Conservation (phyloP, 805 yeast genomes). For the Jamesozyma piceae region DNA sequence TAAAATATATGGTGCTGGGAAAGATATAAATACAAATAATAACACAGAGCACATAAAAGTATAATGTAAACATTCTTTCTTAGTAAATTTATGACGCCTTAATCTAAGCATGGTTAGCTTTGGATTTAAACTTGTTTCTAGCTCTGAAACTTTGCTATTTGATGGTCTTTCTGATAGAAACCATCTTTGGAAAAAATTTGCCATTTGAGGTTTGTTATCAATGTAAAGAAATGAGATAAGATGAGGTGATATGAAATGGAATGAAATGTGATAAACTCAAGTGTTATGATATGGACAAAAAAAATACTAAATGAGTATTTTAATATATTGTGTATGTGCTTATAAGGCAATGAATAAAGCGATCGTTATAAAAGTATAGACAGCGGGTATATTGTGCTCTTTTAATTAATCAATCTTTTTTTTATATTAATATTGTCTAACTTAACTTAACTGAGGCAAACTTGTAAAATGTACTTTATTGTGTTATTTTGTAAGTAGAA, state of each 20-base stretch:
- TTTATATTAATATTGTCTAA: too few relatives aligned
- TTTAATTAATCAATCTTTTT: too few relatives aligned
- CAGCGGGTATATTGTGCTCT: too few relatives aligned
- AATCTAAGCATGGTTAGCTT: conserved; percentile 34
- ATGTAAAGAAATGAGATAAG: too few relatives aligned
- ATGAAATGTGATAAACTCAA: too few relatives aligned
- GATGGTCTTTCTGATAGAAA: conserved; percentile 48
- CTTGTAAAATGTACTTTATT: too few relatives aligned
- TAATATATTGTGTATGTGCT: background rate
- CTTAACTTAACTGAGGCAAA: too few relatives aligned
- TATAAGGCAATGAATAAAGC: too few relatives aligned
- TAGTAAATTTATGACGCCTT: conserved; percentile 35
- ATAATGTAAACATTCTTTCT: conserved; percentile 45
- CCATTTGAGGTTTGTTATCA: conserved; percentile 9
- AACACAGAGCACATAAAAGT: conserved; percentile 43
- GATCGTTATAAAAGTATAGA: too few relatives aligned
- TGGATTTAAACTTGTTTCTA: conserved; percentile 42
- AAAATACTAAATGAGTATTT: background rate
- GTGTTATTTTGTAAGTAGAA: too few relatives aligned
- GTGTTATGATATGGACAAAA: too few relatives aligned
- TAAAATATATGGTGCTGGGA: conserved; percentile 44
- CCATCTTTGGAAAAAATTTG: conserved; percentile 37
- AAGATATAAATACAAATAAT: conserved; percentile 46
- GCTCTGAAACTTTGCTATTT: conserved; percentile 34
- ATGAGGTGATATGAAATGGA: too few relatives aligned